phyloP scores from a whole-genome alignment of 139 green algal species.

The Micractinium conductrix region DNA sequence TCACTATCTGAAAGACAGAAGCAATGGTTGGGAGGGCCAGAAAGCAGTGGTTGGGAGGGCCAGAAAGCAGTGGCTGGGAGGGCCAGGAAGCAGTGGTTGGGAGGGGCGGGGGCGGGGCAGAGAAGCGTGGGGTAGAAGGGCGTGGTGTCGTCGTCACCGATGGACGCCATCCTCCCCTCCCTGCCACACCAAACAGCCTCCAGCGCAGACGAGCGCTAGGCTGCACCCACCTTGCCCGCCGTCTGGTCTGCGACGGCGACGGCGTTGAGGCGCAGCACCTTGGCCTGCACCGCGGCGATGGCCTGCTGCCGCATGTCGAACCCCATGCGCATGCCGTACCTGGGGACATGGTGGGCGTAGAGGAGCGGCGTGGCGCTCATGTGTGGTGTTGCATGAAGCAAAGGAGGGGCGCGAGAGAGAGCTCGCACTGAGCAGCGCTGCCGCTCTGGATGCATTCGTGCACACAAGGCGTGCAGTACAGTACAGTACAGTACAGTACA shows the following conservation, averaged over 20 bases:
- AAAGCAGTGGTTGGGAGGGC: too few species aligned
- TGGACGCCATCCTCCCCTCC: too few species aligned
- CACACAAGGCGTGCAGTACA: background rate
- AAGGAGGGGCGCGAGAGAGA: background rate
- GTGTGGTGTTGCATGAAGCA: background rate
- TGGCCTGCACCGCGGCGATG: slow-evolving; percentile 59
- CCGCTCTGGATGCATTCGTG: background rate
- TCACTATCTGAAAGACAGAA: slow-evolving; percentile 49
- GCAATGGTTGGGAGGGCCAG: background rate
- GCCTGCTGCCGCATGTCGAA: slow-evolving; percentile 69
- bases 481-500: background rate
- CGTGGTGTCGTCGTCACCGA: too few species aligned
- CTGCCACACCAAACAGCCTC: too few species aligned
- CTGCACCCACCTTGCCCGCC: slow-evolving; percentile 41
- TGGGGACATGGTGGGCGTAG: slow-evolving; percentile 3
- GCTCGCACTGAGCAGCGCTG: background rate
- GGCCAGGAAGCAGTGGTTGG: too few species aligned
- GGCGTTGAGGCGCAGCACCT: slow-evolving; percentile 78
- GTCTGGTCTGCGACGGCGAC: slow-evolving; percentile 60
- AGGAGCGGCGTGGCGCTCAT: too few species aligned
- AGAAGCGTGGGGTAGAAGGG: too few species aligned
- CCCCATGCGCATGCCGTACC: slow-evolving; percentile 75
- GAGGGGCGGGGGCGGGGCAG: too few species aligned
- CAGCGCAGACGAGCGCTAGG: too few species aligned
- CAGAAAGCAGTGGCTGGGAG: too few species aligned